A percentile compares a stretch with the other conserved stretches of the same genome.
These are phyloP conservation scores for Spongiforma sp. DNA, from an alignment of 1,284 basidiomycete genomes.

Conservation along the genomic window DNA sequence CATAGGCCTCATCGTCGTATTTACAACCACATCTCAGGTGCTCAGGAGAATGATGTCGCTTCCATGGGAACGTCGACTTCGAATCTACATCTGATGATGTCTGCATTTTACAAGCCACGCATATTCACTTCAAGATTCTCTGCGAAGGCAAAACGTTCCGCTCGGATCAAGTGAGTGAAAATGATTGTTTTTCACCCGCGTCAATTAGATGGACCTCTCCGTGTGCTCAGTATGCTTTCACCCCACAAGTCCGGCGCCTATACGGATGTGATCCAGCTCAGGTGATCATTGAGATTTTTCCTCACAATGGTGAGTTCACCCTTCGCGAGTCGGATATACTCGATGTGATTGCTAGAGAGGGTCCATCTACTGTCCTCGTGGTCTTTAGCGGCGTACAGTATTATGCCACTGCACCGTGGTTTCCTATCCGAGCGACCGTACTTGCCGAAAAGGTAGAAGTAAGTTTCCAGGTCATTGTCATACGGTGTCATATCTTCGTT, in stretches of 20 bases:
- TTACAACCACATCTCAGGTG: slow-evolving; percentile 57
- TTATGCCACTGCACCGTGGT: slow-evolving; percentile 97
- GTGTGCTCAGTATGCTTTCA: slow-evolving; percentile 84
- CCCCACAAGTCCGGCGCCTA: slow-evolving; percentile 82
- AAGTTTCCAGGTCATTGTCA: slow-evolving; percentile 29
- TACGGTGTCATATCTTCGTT: slow-evolving; percentile 40
- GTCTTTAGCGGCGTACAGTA: slow-evolving; percentile 94
- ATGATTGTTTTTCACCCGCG: slow-evolving; percentile 9
- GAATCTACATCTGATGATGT: slow-evolving; percentile 95
- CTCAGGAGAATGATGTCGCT: slow-evolving; percentile 87
- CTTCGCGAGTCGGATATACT: slow-evolving; percentile 93
- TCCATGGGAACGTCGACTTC: slow-evolving; percentile 95
- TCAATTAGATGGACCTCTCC: slow-evolving; percentile 10
- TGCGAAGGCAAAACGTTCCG: slow-evolving; percentile 96
- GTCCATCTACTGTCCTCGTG: slow-evolving; percentile 82
- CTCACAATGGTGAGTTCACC: slow-evolving; percentile 84
- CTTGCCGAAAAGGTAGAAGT: slow-evolving; percentile 84
- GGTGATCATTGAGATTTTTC: slow-evolving; percentile 81
- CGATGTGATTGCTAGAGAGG: slow-evolving; percentile 73
- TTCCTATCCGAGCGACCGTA: slow-evolving; percentile 87
- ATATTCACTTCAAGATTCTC: slow-evolving; percentile 89
- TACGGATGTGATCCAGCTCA: slow-evolving; percentile 81
- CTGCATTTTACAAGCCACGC: slow-evolving; percentile 93
- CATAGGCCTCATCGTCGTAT: slow-evolving; percentile 23
- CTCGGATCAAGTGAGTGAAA: slow-evolving; percentile 81